A percentile compares a stretch with the other conserved stretches of the same genome.
Conservation (phyloP, 345 rosid species). For the Noccaea caerulescens region DNA sequence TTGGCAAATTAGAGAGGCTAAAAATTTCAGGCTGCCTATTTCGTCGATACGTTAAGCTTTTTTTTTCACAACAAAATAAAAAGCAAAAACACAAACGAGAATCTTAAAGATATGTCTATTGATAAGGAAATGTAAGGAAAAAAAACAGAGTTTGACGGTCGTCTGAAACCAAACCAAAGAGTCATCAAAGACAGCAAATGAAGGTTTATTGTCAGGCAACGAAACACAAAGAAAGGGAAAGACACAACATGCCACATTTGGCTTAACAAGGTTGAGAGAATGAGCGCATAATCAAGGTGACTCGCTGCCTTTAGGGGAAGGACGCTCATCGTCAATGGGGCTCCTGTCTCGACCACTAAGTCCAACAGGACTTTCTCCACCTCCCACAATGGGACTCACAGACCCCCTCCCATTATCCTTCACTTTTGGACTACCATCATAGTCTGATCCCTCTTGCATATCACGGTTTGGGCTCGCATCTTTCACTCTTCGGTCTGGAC, state of each 20-base stretch:
- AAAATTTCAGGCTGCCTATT: background rate
- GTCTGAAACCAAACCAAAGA: background rate
- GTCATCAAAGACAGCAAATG: constrained; percentile 16
- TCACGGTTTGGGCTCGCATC: constrained; percentile 41
- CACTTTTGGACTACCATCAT: constrained; percentile 56
- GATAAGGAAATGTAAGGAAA: background rate
- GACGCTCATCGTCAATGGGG: constrained; percentile 39
- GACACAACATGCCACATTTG: constrained; percentile 30
- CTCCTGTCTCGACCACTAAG: constrained; percentile 54
- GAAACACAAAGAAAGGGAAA: constrained; percentile 4
- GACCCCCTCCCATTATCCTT: constrained; percentile 54
- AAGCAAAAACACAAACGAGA: background rate
- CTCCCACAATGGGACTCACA: constrained; percentile 40
- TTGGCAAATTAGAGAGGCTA: background rate
- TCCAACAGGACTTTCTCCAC: constrained; percentile 45
- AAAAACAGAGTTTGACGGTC: constrained; percentile 12
- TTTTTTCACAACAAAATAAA: background rate
- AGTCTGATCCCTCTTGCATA: constrained; percentile 54
- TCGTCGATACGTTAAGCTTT: too few species aligned
- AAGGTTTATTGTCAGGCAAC: background rate
- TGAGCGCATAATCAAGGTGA: constrained; percentile 41
- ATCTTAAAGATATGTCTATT: background rate
- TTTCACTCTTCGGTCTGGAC: constrained; percentile 52
- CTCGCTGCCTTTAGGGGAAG: constrained; percentile 46
- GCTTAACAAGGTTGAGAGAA: constrained; percentile 1